Percentiles rank a stretch among this genome's conserved stretches.
Conservation (phyloP, 305 asterid genomes). For the Fraxinus floribunda region DNA sequence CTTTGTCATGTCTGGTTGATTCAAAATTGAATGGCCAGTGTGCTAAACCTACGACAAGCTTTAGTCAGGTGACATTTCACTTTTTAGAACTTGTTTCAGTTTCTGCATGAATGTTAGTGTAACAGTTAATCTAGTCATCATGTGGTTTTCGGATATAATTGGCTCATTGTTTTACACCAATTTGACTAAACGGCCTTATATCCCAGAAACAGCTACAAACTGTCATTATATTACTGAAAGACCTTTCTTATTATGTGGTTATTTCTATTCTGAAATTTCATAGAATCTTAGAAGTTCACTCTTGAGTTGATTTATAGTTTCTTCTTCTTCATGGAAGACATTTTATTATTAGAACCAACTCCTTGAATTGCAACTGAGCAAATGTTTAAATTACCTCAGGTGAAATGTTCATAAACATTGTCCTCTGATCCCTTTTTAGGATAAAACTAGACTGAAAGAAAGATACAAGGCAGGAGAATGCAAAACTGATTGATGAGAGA, state of each 20-base stretch:
- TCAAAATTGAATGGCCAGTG: constrained; percentile 40
- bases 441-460: not conserved
- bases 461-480: not conserved
- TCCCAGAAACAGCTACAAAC: not conserved
- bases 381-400: not conserved
- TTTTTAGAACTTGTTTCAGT: constrained; percentile 15
- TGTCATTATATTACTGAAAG: not conserved
- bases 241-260: not conserved
- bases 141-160: not conserved
- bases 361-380: not conserved
- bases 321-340: not conserved
- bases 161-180: not conserved
- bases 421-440: not conserved
- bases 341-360: not conserved
- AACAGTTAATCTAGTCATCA: constrained; percentile 3
- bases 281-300: not conserved
- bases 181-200: not conserved
- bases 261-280: not conserved
- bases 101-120: not conserved
- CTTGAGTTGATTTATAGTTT: not conserved
- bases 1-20: constrained; percentile 62
- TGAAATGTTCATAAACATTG: not conserved
- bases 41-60: constrained; percentile 34
- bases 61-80: constrained; percentile 51
- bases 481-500: not conserved